phyloP scores from a whole-genome alignment of 1,284 basidiomycete species.

The Moniliella sp. region DNA sequence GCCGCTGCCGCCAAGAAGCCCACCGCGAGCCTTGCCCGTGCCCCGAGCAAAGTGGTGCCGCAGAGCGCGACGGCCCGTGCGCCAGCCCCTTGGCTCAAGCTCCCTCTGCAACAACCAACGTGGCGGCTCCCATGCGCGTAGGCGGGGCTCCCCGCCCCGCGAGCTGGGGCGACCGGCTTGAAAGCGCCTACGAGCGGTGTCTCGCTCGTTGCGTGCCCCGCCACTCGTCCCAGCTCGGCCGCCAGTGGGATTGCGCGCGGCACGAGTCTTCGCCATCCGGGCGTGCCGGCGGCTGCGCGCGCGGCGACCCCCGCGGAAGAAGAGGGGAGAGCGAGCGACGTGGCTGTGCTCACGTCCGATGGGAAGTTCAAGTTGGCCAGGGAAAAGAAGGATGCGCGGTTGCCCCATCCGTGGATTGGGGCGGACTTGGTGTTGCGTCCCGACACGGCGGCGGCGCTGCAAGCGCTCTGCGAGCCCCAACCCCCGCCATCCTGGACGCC shows the following conservation, averaged over 20 bases:
- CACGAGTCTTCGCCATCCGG: slow-evolving; percentile 15
- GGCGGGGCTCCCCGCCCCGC: background rate
- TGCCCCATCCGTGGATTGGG: slow-evolving; percentile 35
- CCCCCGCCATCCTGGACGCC: slow-evolving; percentile 37
- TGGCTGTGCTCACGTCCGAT: slow-evolving; percentile 52
- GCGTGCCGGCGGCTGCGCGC: slow-evolving; percentile 3
- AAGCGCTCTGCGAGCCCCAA: slow-evolving; percentile 73
- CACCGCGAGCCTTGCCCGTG: too few relatives aligned
- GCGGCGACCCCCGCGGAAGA: too few relatives aligned
- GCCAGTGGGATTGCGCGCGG: too few relatives aligned
- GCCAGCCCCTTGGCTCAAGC: too few relatives aligned
- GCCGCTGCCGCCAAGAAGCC: too few relatives aligned
- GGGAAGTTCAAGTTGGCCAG: slow-evolving; percentile 52
- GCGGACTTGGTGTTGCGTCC: slow-evolving; percentile 62
- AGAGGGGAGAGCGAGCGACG: background rate
- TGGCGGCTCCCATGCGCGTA: too few relatives aligned
- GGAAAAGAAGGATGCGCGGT: slow-evolving; percentile 51
- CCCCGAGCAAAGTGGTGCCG: background rate
- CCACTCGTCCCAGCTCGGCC: slow-evolving; percentile 3
- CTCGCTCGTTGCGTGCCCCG: slow-evolving; percentile 8
- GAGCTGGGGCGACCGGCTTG: background rate
- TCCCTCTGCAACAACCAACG: too few relatives aligned
- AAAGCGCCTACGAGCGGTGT: slow-evolving; percentile 5
- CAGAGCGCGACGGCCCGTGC: background rate
- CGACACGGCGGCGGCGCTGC: slow-evolving; percentile 65